Conservation (phyloP, 495 filamentous ascomycete genomes). For the Extremus antarcticus region DNA sequence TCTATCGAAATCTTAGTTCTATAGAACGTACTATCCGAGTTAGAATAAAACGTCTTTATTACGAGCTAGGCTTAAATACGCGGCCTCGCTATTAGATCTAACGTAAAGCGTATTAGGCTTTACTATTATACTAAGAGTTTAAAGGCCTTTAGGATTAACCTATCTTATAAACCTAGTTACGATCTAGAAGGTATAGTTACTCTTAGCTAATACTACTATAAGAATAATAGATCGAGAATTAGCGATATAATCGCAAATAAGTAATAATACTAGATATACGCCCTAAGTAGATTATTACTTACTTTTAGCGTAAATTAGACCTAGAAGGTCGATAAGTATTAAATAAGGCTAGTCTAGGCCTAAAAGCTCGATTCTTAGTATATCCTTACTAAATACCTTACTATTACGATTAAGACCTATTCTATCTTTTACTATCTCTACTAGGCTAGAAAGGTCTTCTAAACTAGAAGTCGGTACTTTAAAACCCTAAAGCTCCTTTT, state of each 20-base stretch:
- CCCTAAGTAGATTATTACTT: slow-evolving; percentile 12
- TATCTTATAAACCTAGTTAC: slow-evolving; percentile 35
- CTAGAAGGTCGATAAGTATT: slow-evolving; percentile 23
- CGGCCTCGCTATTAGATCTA: slow-evolving; percentile 21
- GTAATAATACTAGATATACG: slow-evolving; percentile 11
- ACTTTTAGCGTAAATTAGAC: slow-evolving; percentile 19
- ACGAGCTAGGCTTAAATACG: slow-evolving; percentile 12
- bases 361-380: slow-evolving; percentile 8
- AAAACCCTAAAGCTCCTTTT: not conserved
- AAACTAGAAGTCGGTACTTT: not conserved
- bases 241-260: slow-evolving; percentile 20
- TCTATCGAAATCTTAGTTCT: slow-evolving; percentile 6
- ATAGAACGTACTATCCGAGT: slow-evolving; percentile 3
- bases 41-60: not conserved
- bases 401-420: not conserved
- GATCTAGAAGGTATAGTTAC: slow-evolving; percentile 40
- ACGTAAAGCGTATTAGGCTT: slow-evolving; percentile 35
- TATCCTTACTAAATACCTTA: slow-evolving; percentile 4
- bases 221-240: slow-evolving; percentile 48
- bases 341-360: slow-evolving; percentile 11
- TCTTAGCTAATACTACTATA: slow-evolving; percentile 46
- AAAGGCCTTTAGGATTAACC: slow-evolving; percentile 34
- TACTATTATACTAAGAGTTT: slow-evolving; percentile 45
- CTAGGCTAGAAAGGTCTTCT: not conserved
- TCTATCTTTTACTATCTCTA: not conserved